phyloP scores from a whole-genome alignment of 1,139 yeast genomes.

The Geotrichum klebahnii region DNA sequence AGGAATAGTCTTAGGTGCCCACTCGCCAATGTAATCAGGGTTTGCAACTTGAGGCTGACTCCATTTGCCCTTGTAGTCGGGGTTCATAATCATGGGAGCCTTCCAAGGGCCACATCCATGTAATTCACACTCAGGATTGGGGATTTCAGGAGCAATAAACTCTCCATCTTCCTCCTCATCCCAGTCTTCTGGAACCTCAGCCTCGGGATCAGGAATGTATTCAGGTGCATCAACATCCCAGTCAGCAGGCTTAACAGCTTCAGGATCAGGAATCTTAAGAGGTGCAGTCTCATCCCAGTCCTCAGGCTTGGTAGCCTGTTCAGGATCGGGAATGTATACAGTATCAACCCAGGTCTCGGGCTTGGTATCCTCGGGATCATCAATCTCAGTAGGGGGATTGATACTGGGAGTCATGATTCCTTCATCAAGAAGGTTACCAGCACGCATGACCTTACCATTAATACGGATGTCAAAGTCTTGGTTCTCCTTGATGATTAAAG shows the following conservation, averaged over 20 bases:
- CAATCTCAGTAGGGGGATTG: constrained; percentile 58
- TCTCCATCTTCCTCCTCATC: constrained; percentile 84
- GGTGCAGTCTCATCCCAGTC: constrained; percentile 77
- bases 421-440: constrained; percentile 62
- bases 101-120: constrained; percentile 77
- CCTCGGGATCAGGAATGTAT: constrained; percentile 62
- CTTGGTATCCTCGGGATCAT: constrained; percentile 56
- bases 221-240: constrained; percentile 69
- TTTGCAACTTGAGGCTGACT: constrained; percentile 59
- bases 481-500: constrained; percentile 61
- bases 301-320: constrained; percentile 58
- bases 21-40: constrained; percentile 74
- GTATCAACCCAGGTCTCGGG: constrained; percentile 82
- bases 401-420: constrained; percentile 58
- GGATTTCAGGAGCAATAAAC: constrained; percentile 69
- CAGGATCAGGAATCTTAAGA: constrained; percentile 58
- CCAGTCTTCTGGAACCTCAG: constrained; percentile 70
- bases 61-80: constrained; percentile 77
- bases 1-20: constrained; percentile 63
- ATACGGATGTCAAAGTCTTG: constrained; percentile 74
- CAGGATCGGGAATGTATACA: constrained; percentile 62
- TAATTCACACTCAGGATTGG: constrained; percentile 65
- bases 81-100: constrained; percentile 62
- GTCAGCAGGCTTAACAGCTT: constrained; percentile 61
- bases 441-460: constrained; percentile 67